Percentiles rank a stretch among this genome's conserved stretches.
phyloP scores from a whole-genome alignment of 441 rosid genomes.

The Raphanus hybrid region DNA sequence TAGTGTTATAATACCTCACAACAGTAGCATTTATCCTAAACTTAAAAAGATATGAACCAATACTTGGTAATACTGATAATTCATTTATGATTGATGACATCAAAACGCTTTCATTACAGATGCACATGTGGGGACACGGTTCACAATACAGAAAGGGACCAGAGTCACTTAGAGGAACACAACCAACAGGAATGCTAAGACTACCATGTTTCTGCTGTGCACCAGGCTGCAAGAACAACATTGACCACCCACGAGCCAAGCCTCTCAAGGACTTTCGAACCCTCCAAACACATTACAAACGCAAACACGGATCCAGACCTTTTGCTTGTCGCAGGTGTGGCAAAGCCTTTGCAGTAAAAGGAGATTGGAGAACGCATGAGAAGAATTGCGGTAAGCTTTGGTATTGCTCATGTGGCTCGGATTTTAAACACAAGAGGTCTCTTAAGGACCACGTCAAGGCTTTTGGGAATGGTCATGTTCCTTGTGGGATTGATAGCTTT shows the following conservation, averaged over 20 bases:
- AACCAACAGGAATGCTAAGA: constrained; percentile 92
- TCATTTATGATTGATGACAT: background rate
- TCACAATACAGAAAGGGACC: constrained; percentile 94
- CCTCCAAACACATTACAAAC: constrained; percentile 92
- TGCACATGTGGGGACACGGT: constrained; percentile 99
- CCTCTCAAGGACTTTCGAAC: constrained; percentile 90
- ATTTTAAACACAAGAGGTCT: constrained; percentile 91
- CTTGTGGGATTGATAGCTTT: constrained; percentile 60
- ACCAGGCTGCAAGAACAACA: constrained; percentile 88
- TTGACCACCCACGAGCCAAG: constrained; percentile 79
- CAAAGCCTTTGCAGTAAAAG: constrained; percentile 88
- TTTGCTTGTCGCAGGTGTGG: constrained; percentile 86
- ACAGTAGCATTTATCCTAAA: constrained; percentile 6
- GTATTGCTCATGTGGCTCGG: constrained; percentile 92
- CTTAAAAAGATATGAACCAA: background rate
- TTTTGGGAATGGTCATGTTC: constrained; percentile 83
- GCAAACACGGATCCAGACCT: constrained; percentile 91
- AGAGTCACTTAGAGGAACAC: constrained; percentile 85
- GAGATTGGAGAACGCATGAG: constrained; percentile 91
- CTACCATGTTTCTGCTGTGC: constrained; percentile 92
- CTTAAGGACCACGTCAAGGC: constrained; percentile 86
- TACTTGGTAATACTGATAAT: background rate
- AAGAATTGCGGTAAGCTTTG: constrained; percentile 90
- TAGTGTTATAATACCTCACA: background rate
- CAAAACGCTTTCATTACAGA: constrained; percentile 45